These are phyloP conservation scores for Penicillium odoratum DNA, from an alignment of 495 filamentous ascomycete species.

Conservation along the genomic window DNA sequence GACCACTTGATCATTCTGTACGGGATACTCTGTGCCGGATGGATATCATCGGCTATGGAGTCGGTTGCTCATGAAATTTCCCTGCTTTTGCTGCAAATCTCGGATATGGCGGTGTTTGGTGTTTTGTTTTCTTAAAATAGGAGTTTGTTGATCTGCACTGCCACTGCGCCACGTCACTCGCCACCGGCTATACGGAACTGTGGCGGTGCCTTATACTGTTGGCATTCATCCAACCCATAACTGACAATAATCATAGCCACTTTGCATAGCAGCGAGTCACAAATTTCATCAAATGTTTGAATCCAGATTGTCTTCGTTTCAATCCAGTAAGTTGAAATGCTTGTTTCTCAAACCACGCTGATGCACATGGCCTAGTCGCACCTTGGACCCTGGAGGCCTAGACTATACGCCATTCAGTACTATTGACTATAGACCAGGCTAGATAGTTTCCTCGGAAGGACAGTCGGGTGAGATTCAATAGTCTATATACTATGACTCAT, in stretches of 20 bases:
- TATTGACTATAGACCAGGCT: neutral
- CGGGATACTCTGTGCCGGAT: neutral
- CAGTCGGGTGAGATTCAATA: neutral
- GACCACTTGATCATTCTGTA: too few relatives aligned
- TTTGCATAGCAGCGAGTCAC: neutral
- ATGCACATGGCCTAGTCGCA: neutral
- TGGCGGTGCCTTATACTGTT: slow-evolving; percentile 1
- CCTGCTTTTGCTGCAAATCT: neutral
- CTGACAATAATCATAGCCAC: too few relatives aligned
- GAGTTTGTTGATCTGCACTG: slow-evolving; percentile 7
- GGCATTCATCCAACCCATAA: neutral
- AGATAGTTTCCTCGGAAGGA: neutral
- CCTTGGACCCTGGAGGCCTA: neutral
- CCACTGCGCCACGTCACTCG: slow-evolving; percentile 25
- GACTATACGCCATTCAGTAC: neutral
- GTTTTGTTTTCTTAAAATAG: slow-evolving; percentile 18
- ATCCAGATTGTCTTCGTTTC: neutral
- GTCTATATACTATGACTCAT: slow-evolving; percentile 17
- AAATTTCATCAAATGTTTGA: neutral
- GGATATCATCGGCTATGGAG: neutral
- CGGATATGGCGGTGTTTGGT: slow-evolving; percentile 9
- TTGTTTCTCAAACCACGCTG: slow-evolving; percentile 10
- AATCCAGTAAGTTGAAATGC: slow-evolving; percentile 7
- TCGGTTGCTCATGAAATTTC: neutral
- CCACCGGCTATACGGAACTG: slow-evolving; percentile 8